These are phyloP conservation scores for Aureobasidium sp. DNA, from an alignment of 2,329 filamentous ascomycete species.

Conservation along the genomic window DNA sequence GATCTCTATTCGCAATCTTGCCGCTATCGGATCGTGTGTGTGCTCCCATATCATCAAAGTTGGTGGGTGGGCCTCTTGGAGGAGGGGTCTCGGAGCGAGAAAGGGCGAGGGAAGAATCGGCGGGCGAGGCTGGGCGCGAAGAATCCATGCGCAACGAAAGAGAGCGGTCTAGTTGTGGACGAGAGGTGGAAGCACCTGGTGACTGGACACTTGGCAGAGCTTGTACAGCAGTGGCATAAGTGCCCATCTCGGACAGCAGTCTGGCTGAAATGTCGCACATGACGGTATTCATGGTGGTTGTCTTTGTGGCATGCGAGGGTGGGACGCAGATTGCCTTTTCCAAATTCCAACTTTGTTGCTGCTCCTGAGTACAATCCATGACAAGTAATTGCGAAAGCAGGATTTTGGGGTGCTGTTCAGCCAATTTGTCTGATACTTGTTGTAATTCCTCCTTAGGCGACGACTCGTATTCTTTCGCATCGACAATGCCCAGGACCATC, in stretches of 20 bases:
- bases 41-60: constrained; percentile 44
- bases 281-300: constrained; percentile 54
- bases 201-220: constrained; percentile 63
- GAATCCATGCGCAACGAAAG: constrained; percentile 14
- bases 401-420: constrained; percentile 63
- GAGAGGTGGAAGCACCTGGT: constrained; percentile 41
- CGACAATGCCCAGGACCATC: constrained; percentile 74
- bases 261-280: constrained; percentile 37
- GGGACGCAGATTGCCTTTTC: constrained; percentile 67
- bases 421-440: constrained; percentile 21
- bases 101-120: constrained; percentile 40
- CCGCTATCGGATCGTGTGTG: constrained; percentile 21
- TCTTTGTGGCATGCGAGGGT: constrained; percentile 56
- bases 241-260: constrained; percentile 39
- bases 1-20: constrained; percentile 40
- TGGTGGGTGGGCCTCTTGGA: constrained; percentile 35
- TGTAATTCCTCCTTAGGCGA: constrained; percentile 18
- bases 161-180: constrained; percentile 28
- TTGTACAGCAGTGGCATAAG: constrained; percentile 39
- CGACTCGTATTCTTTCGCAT: constrained; percentile 62
- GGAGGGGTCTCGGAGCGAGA: constrained; percentile 24
- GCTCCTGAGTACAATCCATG: constrained; percentile 61
- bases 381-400: constrained; percentile 71
- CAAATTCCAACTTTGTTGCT: constrained; percentile 44
- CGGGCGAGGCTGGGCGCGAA: constrained; percentile 16